Evolutionary conservation across 2,329 filamentous ascomycete species (phyloP), one percentile per base, ranked within the genome.

Genomic region (Hirsutella rhossiliensis): DNA sequence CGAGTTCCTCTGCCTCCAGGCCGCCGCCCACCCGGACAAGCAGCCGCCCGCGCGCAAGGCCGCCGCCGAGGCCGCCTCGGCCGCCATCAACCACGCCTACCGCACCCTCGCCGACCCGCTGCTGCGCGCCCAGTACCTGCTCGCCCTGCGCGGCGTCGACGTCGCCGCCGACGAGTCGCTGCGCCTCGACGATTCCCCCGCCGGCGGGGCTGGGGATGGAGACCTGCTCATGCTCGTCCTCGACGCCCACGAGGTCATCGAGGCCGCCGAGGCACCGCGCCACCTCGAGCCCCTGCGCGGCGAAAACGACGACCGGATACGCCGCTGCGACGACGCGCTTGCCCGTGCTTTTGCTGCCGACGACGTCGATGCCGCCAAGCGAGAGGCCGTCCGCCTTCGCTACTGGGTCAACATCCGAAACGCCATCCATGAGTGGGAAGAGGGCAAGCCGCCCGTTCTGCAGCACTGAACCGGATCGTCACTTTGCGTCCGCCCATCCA

Each of bases 381-480:
- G 59, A 48, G 87, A 94, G 72, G 80, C 82, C 39, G 79, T 95
- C 2, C 72, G 76, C 61, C 64, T 96, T 66, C 72, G 87, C 61
- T 97, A 96, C 68, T 96, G 90, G 90, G 75, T 84, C 45, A 95
- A 89, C 63, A 82, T 97, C 48, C 75, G 79, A 49, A 84, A 94
- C 62, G 84, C 80, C 40, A 67, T 96, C 56, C 71, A 83, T 58
- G 77, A 81, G 49, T 96, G 90, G 89, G 87, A 95, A 70, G 78
- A 72, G 55, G 89, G 87, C 5, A 82, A 78, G 66, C 67, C 66
- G 7, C 59, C 73, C 43, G 69, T 76, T 38, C 52, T 80, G 52
- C 62, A 74, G 56, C 76, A 80, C 43, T 67, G 34, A 41, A 15
- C 3, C 9, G 15, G 15, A 3, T 13, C 15, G 8, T 32, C 30